phyloP scores from a whole-genome alignment of 2,329 filamentous ascomycete genomes.

The Arthroderma sp. region DNA sequence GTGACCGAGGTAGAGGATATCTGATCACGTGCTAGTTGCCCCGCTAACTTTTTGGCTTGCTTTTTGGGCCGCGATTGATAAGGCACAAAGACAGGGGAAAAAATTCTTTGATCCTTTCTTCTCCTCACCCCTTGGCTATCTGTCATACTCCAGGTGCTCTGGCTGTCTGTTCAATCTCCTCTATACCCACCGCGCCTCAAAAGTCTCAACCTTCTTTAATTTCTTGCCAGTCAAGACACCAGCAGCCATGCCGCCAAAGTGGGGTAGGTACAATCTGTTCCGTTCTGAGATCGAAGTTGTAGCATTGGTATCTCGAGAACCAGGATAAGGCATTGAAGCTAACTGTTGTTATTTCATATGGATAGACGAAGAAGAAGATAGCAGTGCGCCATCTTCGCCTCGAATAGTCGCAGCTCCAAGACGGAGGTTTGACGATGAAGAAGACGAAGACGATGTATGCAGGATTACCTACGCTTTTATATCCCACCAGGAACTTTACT shows the following conservation, averaged over 20 bases:
- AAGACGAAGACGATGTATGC: constrained; percentile 64
- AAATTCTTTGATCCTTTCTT: no score
- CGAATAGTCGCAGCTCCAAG: constrained; percentile 34
- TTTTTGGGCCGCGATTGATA: no score
- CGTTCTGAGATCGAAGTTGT: neutral
- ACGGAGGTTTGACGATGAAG: constrained; percentile 83
- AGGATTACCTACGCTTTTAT: constrained; percentile 1
- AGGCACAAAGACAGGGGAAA: no score
- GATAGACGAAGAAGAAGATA: constrained; percentile 40
- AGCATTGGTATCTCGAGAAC: neutral
- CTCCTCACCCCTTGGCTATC: no score
- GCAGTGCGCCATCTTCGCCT: constrained; percentile 36
- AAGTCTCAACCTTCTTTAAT: no score
- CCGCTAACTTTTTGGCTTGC: no score
- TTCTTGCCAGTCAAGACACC: no score
- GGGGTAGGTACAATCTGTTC: constrained; percentile 28
- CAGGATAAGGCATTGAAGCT: neutral
- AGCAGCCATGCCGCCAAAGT: constrained; percentile 33
- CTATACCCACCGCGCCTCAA: no score
- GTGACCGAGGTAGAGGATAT: no score
- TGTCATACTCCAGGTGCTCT: no score
- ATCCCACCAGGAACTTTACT: neutral
- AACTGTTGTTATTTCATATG: constrained; percentile 2
- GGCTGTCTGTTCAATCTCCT: no score
- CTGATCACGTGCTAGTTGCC: no score